Conservation (phyloP, 2,329 filamentous ascomycete genomes). For the Cladophialophora exuberans region DNA sequence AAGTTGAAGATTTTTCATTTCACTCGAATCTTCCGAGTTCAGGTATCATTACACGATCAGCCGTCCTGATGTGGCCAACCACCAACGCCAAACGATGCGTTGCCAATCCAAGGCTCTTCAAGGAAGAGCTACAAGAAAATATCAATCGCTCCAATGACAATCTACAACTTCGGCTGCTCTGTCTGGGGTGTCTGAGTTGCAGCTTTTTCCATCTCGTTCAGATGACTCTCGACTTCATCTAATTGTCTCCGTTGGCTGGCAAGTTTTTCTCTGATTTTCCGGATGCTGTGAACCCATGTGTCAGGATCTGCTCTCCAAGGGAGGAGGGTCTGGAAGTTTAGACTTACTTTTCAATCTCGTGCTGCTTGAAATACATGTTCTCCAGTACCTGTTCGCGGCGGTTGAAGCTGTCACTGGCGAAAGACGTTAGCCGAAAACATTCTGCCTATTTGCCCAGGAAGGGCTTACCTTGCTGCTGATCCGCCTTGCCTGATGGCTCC, state of each 20-base stretch:
- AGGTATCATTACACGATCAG: no score
- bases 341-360: conserved; percentile 31
- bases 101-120: no score
- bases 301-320: not conserved
- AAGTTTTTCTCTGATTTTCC: conserved; percentile 28
- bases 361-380: conserved; percentile 29
- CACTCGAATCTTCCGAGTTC: no score
- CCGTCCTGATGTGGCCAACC: no score
- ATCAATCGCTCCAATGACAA: no score
- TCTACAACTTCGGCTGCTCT: conserved; percentile 17
- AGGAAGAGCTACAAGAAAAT: no score
- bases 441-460: not conserved
- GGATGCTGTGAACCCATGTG: conserved; percentile 19
- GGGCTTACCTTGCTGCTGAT: conserved; percentile 23
- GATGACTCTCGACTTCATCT: conserved; percentile 28
- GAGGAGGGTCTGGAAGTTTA: not conserved
- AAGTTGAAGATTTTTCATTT: no score
- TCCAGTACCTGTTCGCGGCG: conserved; percentile 30
- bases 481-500: conserved; percentile 24
- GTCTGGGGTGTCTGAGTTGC: conserved; percentile 13
- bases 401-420: conserved; percentile 26
- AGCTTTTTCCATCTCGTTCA: conserved; percentile 28
- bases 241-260: conserved; percentile 25
- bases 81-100: no score
- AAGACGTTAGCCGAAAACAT: not conserved